These are phyloP conservation scores for Serpula lacrymans DNA, from an alignment of 768 basidiomycete genomes.

Conservation along the genomic window DNA sequence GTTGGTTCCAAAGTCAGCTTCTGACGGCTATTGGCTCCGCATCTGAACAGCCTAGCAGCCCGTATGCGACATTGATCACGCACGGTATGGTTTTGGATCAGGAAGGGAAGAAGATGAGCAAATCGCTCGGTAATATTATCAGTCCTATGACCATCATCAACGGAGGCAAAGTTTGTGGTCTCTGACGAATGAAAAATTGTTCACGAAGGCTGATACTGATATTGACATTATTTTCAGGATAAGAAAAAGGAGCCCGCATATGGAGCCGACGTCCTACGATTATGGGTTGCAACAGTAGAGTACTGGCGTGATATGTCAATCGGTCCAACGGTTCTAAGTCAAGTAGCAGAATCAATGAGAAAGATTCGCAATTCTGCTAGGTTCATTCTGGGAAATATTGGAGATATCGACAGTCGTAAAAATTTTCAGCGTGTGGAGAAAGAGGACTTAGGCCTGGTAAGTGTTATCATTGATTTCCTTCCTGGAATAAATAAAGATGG, in stretches of 20 bases:
- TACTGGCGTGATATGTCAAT: conserved; percentile 88
- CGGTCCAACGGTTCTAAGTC: conserved; percentile 70
- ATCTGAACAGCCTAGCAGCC: conserved; percentile 31
- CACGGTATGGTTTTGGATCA: conserved; percentile 97
- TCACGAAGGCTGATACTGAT: conserved; percentile 3
- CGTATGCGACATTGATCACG: conserved; percentile 83
- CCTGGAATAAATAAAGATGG: conserved; percentile 5
- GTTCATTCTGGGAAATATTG: conserved; percentile 82
- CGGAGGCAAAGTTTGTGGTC: conserved; percentile 63
- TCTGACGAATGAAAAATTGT: not conserved
- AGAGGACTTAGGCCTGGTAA: conserved; percentile 61
- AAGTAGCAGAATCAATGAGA: conserved; percentile 70
- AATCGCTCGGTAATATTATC: conserved; percentile 88
- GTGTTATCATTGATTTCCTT: conserved; percentile 17
- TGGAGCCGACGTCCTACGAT: conserved; percentile 80
- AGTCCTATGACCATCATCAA: conserved; percentile 79
- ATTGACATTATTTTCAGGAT: conserved; percentile 39
- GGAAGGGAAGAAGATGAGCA: conserved; percentile 93
- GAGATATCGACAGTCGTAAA: conserved; percentile 27
- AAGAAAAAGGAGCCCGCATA: conserved; percentile 72
- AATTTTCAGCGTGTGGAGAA: conserved; percentile 12
- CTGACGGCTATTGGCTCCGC: conserved; percentile 71
- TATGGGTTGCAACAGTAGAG: conserved; percentile 92
- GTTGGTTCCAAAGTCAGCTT: conserved; percentile 97
- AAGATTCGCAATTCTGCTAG: conserved; percentile 85